Evolutionary conservation across 192 early-diverging fungal species (phyloP).

Genomic region (Allomyces macrogynus): DNA sequence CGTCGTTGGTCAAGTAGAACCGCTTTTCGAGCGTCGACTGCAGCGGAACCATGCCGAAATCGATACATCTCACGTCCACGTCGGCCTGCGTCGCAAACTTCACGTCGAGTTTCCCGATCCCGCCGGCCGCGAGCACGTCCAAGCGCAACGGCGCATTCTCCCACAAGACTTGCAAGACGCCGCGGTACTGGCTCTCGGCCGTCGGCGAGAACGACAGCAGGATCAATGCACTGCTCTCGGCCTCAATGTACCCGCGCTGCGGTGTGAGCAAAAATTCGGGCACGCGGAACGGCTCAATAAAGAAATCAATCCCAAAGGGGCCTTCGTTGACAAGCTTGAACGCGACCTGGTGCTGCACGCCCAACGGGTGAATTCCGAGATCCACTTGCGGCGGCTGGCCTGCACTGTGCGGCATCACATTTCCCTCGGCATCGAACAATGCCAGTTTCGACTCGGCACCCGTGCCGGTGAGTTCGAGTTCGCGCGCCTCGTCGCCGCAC

Average conservation of each 20-base stretch:
- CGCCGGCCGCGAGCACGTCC: constrained; percentile 6
- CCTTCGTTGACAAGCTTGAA: constrained; percentile 30
- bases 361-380: constrained; percentile 34
- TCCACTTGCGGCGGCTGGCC: constrained; percentile 11
- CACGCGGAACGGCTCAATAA: constrained; percentile 32
- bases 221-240: constrained; percentile 15
- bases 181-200: constrained; percentile 24
- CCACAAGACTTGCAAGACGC: constrained; percentile 21
- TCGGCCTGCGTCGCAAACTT: constrained; percentile 27
- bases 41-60: constrained; percentile 44
- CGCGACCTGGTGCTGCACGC: constrained; percentile 13
- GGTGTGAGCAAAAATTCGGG: constrained; percentile 31
- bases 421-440: not conserved
- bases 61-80: constrained; percentile 16
- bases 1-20: constrained; percentile 31
- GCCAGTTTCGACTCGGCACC: not conserved
- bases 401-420: not conserved
- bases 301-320: constrained; percentile 32
- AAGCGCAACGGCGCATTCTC: constrained; percentile 18
- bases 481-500: constrained; percentile 6
- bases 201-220: constrained; percentile 25
- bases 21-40: constrained; percentile 29
- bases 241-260: constrained; percentile 27
- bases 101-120: constrained; percentile 32
- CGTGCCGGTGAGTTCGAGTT: not conserved